These are phyloP conservation scores for Fusarium sp. DNA, from an alignment of 2,329 filamentous ascomycete species.

Conservation along the genomic window DNA sequence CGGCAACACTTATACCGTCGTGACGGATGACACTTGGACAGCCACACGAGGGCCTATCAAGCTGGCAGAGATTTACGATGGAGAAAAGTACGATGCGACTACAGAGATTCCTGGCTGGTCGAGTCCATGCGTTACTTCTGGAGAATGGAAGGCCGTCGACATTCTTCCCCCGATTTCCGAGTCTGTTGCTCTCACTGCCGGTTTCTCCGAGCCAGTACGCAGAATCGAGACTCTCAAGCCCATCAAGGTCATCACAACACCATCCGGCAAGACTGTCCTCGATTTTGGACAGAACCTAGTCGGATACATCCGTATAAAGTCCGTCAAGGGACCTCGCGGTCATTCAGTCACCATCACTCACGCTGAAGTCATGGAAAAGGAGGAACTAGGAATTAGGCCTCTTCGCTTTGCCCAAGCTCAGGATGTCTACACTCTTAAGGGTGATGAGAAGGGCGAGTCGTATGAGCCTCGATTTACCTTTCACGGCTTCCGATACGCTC, in stretches of 20 bases:
- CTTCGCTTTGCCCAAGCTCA: slow-evolving; percentile 62
- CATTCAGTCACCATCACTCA: slow-evolving; percentile 59
- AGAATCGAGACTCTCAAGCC: slow-evolving; percentile 47
- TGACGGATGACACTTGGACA: slow-evolving; percentile 54
- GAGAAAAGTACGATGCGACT: slow-evolving; percentile 60
- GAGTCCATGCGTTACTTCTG: not conserved
- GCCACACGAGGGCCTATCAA: slow-evolving; percentile 48
- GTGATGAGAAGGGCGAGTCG: slow-evolving; percentile 23
- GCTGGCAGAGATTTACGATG: slow-evolving; percentile 60
- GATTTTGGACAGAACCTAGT: slow-evolving; percentile 70
- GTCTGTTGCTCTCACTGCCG: slow-evolving; percentile 46
- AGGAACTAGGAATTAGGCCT: slow-evolving; percentile 53
- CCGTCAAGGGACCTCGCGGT: slow-evolving; percentile 48
- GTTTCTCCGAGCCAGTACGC: slow-evolving; percentile 58
- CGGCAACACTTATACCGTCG: slow-evolving; percentile 41
- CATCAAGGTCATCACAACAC: slow-evolving; percentile 45
- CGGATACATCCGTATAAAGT: slow-evolving; percentile 56
- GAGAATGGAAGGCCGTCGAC: slow-evolving; percentile 26
- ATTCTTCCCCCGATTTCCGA: slow-evolving; percentile 20
- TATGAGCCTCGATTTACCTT: slow-evolving; percentile 62
- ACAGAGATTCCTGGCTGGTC: slow-evolving; percentile 38
- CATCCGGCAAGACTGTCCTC: slow-evolving; percentile 56
- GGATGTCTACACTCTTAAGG: slow-evolving; percentile 52
- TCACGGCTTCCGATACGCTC: slow-evolving; percentile 65
- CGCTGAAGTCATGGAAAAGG: slow-evolving; percentile 65